Percentiles rank a stretch among this genome's conserved stretches.
Evolutionary conservation across 2,329 filamentous ascomycete species (phyloP).

Genomic region (Lomentospora prolificans): DNA sequence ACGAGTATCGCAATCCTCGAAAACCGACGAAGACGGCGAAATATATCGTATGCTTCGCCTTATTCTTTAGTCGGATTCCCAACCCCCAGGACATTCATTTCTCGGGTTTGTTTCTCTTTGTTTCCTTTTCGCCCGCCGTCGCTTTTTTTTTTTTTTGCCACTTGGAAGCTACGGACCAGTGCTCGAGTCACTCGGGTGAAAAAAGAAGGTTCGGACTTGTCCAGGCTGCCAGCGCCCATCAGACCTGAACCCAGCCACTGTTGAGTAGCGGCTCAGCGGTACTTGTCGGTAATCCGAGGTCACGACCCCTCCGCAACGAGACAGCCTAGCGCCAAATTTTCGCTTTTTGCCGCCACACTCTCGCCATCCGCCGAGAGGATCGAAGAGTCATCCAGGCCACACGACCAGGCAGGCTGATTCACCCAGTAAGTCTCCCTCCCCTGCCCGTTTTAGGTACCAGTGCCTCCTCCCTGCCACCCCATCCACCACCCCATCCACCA

Average conservation of each 20-base stretch:
- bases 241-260: constrained; percentile 5
- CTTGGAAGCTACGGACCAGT: background rate
- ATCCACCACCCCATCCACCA: background rate
- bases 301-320: constrained; percentile 4
- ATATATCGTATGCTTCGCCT: too few relatives aligned
- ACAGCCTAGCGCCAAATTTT: constrained; percentile 9
- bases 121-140: constrained; percentile 12
- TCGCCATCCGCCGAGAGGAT: background rate
- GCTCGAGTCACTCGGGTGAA: background rate
- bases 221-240: constrained; percentile 6
- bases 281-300: constrained; percentile 6
- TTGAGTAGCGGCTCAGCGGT: constrained; percentile 1
- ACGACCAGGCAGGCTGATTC: constrained; percentile 8
- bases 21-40: too few relatives aligned
- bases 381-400: constrained; percentile 9
- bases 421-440: background rate
- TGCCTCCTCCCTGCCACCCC: constrained; percentile 3
- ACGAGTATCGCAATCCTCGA: too few relatives aligned
- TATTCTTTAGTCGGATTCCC: too few relatives aligned
- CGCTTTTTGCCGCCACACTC: constrained; percentile 5
- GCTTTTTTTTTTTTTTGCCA: constrained; percentile 11
- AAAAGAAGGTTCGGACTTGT: background rate
- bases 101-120: background rate
- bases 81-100: too few relatives aligned
- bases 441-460: constrained; percentile 7